Conservation (phyloP, 805 yeast species). For the Wickerhamiella occidentalis region DNA sequence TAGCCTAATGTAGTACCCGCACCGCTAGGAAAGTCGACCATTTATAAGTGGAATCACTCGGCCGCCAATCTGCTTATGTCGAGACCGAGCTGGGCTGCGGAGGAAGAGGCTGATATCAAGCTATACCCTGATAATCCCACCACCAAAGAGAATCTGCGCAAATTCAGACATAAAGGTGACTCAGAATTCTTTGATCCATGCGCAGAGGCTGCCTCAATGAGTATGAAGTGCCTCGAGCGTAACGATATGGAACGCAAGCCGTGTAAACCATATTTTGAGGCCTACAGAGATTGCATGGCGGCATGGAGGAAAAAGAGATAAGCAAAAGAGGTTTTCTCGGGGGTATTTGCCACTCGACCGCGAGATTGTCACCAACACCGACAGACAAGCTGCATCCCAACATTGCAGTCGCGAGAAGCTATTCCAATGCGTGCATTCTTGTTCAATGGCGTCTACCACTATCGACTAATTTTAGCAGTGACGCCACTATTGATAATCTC, state of each 20-base stretch:
- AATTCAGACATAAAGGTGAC: constrained; percentile 63
- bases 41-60: not conserved
- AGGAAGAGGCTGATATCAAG: constrained; percentile 43
- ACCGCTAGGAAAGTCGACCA: too few relatives aligned
- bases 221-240: constrained; percentile 68
- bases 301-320: constrained; percentile 38
- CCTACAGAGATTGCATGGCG: constrained; percentile 83
- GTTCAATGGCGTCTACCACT: too few relatives aligned
- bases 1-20: too few relatives aligned
- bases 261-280: constrained; percentile 77
- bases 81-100: not conserved
- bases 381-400: too few relatives aligned
- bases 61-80: not conserved
- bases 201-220: constrained; percentile 76
- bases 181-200: constrained; percentile 90
- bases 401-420: too few relatives aligned
- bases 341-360: too few relatives aligned
- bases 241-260: constrained; percentile 57
- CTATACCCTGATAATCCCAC: constrained; percentile 86
- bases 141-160: constrained; percentile 49
- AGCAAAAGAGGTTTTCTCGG: too few relatives aligned
- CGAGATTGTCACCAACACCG: too few relatives aligned
- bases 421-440: too few relatives aligned
- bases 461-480: too few relatives aligned
- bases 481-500: too few relatives aligned